Conservation (phyloP, 2,329 filamentous ascomycete species). For the Ophiostoma montium region DNA sequence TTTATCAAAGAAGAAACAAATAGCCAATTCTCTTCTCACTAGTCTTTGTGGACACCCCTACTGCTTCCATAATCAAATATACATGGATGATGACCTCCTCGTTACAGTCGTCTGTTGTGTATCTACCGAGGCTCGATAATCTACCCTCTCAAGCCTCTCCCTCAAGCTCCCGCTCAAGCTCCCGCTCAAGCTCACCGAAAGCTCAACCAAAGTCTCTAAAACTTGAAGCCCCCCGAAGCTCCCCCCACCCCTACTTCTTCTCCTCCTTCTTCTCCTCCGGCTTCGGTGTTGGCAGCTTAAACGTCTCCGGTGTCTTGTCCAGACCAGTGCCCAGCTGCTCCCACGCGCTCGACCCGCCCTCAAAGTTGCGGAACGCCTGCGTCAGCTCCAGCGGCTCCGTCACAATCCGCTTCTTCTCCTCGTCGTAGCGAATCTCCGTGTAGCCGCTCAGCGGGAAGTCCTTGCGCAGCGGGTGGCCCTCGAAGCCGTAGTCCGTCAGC, state of each 20-base stretch:
- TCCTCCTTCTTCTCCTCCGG: conserved; percentile 85
- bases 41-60: no score
- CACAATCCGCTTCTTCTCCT: conserved; percentile 98
- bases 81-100: no score
- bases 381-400: conserved; percentile 96
- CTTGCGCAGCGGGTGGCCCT: conserved; percentile 92
- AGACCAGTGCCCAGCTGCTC: conserved; percentile 53
- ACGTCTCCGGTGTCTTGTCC: conserved; percentile 69
- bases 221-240: no score
- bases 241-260: conserved; percentile 49
- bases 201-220: no score
- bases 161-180: no score
- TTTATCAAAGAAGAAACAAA: no score
- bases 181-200: no score
- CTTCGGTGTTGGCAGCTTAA: conserved; percentile 91
- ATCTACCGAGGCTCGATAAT: no score
- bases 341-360: conserved; percentile 65
- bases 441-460: conserved; percentile 97
- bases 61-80: no score
- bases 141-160: no score
- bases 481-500: conserved; percentile 99
- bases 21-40: no score
- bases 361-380: conserved; percentile 97
- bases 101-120: no score
- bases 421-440: conserved; percentile 94